These are phyloP conservation scores for Xylona heveae DNA, from an alignment of 495 filamentous ascomycete species.

Conservation along the genomic window DNA sequence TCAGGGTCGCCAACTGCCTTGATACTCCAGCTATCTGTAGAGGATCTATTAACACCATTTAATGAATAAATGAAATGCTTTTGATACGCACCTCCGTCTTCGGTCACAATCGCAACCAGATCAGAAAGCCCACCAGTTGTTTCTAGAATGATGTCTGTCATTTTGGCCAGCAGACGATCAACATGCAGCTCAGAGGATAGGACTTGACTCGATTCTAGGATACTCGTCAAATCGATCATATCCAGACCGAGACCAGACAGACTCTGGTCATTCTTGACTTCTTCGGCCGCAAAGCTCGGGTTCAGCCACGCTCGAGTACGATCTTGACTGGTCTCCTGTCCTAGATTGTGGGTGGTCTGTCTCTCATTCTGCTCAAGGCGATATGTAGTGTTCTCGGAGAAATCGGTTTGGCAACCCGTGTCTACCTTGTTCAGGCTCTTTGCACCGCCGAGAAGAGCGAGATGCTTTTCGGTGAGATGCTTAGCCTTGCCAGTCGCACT, in stretches of 20 bases:
- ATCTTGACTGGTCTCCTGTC: conserved; percentile 32
- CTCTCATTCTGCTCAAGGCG: conserved; percentile 30
- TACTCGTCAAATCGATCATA: conserved; percentile 73
- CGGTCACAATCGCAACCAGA: conserved; percentile 55
- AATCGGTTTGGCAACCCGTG: conserved; percentile 52
- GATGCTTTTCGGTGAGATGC: conserved; percentile 47
- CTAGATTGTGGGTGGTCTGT: conserved; percentile 22
- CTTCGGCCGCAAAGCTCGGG: conserved; percentile 8
- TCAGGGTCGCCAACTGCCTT: conserved; percentile 56
- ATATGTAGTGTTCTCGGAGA: conserved; percentile 30
- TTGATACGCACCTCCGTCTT: conserved; percentile 44
- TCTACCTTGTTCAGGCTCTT: conserved; percentile 40
- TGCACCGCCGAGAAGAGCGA: conserved; percentile 46
- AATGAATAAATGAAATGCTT: too few species aligned
- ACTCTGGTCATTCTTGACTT: background rate
- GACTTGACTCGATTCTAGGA: conserved; percentile 72
- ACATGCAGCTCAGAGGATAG: conserved; percentile 77
- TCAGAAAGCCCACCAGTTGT: conserved; percentile 62
- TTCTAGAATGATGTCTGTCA: conserved; percentile 78
- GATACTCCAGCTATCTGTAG: conserved; percentile 61
- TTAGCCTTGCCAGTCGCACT: conserved; percentile 54
- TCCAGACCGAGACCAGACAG: conserved; percentile 25
- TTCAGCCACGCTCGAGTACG: conserved; percentile 40
- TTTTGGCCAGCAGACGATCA: conserved; percentile 64
- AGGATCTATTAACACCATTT: too few species aligned